A percentile compares a stretch with the other conserved stretches of the same genome.
These are phyloP conservation scores for Solanum appendiculatum DNA, from an alignment of 257 asterid genomes.

Conservation along the genomic window DNA sequence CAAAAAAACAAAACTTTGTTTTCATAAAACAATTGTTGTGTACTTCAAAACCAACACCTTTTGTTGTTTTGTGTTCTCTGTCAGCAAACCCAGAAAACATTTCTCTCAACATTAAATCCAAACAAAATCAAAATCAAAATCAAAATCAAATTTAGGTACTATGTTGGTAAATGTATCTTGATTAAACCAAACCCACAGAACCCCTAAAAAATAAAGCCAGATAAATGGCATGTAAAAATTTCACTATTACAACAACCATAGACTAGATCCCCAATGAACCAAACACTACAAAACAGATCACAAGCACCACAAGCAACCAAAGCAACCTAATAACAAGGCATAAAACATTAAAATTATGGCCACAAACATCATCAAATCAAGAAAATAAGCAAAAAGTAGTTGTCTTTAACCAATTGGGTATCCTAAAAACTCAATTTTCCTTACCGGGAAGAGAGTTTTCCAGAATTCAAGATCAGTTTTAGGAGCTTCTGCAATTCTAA, in stretches of 20 bases:
- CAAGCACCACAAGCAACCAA: not conserved
- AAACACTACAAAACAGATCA: not conserved
- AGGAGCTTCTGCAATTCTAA: conserved; percentile 76
- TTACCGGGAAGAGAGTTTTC: conserved; percentile 91
- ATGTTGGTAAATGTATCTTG: not conserved
- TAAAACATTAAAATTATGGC: not conserved
- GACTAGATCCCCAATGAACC: not conserved
- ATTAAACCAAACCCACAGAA: not conserved
- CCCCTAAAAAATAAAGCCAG: not conserved
- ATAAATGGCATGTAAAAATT: not conserved
- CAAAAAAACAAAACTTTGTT: not conserved
- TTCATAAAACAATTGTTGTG: not conserved
- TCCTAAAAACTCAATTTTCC: not conserved
- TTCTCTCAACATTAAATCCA: not conserved
- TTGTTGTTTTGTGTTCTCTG: not conserved
- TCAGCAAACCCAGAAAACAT: not conserved
- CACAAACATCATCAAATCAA: not conserved
- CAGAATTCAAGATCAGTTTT: conserved; percentile 95
- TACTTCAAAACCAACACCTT: not conserved
- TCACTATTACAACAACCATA: not conserved
- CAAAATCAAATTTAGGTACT: not conserved
- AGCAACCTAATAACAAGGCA: not conserved
- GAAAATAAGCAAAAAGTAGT: not conserved
- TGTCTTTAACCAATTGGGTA: not conserved
- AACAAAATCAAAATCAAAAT: not conserved